A percentile compares a stretch with the other conserved stretches of the same genome.
These are phyloP conservation scores for Gossypium ekmanianum DNA, from an alignment of 345 rosid genomes.

Conservation along the genomic window DNA sequence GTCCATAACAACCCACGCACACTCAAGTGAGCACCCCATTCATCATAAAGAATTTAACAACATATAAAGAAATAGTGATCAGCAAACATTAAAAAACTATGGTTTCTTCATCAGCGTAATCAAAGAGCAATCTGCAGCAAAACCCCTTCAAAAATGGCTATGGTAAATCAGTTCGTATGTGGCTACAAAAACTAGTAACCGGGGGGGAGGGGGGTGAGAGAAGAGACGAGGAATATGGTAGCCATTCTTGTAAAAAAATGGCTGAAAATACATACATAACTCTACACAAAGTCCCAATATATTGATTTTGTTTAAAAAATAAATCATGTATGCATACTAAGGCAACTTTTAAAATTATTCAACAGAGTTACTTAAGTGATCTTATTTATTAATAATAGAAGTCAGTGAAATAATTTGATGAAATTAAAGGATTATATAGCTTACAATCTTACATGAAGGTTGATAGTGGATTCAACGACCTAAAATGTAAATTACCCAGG, in stretches of 20 bases:
- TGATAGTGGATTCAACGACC: not conserved
- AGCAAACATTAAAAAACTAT: slow-evolving; percentile 13
- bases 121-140: slow-evolving; percentile 11
- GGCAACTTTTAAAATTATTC: no score
- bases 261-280: not conserved
- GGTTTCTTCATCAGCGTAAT: slow-evolving; percentile 14
- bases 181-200: not conserved
- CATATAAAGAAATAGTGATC: not conserved
- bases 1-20: not conserved
- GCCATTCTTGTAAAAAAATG: not conserved
- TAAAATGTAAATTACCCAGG: no score
- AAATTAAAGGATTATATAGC: not conserved
- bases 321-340: not conserved
- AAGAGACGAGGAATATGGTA: not conserved
- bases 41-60: not conserved
- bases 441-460: not conserved
- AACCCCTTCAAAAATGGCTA: slow-evolving; percentile 9
- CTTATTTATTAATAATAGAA: not conserved
- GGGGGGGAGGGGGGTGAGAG: not conserved
- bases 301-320: not conserved
- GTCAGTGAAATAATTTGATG: not conserved
- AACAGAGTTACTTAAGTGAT: no score
- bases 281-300: not conserved
- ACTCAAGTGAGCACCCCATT: not conserved
- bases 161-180: not conserved